Conservation (phyloP, 164 flowering plant genomes). For the Akebia trifoliata region DNA sequence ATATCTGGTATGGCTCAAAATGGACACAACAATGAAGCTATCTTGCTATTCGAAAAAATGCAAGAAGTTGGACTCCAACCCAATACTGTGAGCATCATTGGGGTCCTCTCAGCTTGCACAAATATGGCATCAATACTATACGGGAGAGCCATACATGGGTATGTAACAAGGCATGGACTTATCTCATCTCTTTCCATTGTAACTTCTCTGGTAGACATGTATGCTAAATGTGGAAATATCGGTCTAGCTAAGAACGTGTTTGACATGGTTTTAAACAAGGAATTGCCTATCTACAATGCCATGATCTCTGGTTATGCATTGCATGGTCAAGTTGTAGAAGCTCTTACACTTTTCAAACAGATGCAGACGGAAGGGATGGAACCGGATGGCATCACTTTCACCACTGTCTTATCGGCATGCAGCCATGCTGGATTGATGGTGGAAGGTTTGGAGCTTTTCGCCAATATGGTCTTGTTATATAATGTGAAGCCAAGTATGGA, state of each 20-base stretch:
- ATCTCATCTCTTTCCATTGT: constrained; percentile 24
- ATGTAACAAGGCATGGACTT: constrained; percentile 28
- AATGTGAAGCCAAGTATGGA: constrained; percentile 40
- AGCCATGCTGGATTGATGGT: constrained; percentile 47
- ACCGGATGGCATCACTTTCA: constrained; percentile 58
- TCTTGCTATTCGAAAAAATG: constrained; percentile 41
- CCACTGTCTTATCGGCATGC: constrained; percentile 51
- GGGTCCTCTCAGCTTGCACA: constrained; percentile 46
- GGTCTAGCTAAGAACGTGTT: constrained; percentile 41
- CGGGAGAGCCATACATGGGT: constrained; percentile 59
- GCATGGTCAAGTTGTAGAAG: constrained; percentile 49
- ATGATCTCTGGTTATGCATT: constrained; percentile 53
- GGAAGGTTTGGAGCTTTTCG: constrained; percentile 47
- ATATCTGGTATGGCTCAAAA: constrained; percentile 59
- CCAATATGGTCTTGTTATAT: constrained; percentile 30
- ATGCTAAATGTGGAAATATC: constrained; percentile 62
- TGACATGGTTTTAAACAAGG: constrained; percentile 27
- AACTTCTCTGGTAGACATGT: constrained; percentile 60
- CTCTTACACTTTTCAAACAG: constrained; percentile 35
- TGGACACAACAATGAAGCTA: constrained; percentile 39
- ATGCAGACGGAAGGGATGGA: constrained; percentile 30
- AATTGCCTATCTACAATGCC: constrained; percentile 52
- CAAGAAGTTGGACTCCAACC: constrained; percentile 50
- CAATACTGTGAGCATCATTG: constrained; percentile 29
- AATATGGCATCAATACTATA: constrained; percentile 25